Percentiles rank a stretch among this genome's conserved stretches.
These are phyloP conservation scores for Sherardia arvensis DNA, from an alignment of 257 asterid genomes.

Conservation along the genomic window DNA sequence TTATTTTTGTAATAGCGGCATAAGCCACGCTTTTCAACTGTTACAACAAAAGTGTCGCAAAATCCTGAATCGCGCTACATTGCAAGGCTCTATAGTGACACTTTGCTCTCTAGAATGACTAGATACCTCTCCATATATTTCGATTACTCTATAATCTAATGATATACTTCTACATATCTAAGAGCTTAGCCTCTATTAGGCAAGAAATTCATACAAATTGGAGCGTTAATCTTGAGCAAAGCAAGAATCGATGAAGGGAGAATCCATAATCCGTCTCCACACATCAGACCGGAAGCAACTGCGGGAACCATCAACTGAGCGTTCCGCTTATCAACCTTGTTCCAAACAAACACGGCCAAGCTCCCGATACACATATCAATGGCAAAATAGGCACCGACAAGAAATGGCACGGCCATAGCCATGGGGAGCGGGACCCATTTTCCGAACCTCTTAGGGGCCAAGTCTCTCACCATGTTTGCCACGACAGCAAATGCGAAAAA, in stretches of 20 bases:
- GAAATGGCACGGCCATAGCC: slow-evolving; percentile 34
- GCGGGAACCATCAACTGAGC: slow-evolving; percentile 26
- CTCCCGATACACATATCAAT: slow-evolving; percentile 30
- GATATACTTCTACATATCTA: neutral
- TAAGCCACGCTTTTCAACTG: neutral
- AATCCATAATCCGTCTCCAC: slow-evolving; percentile 30
- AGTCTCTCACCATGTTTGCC: slow-evolving; percentile 19
- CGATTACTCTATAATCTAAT: neutral
- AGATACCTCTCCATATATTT: neutral
- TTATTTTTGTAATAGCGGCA: neutral
- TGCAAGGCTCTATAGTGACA: neutral
- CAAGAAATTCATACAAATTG: slow-evolving; percentile 24
- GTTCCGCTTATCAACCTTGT: slow-evolving; percentile 11
- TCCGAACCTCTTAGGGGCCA: slow-evolving; percentile 14
- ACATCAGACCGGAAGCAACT: slow-evolving; percentile 28
- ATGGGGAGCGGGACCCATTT: slow-evolving; percentile 25
- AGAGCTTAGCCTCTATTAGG: slow-evolving; percentile 2
- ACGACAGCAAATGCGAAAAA: slow-evolving; percentile 21
- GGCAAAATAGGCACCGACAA: slow-evolving; percentile 26
- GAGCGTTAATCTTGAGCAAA: slow-evolving; percentile 15
- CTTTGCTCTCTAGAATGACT: neutral
- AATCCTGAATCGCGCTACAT: neutral
- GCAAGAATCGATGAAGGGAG: slow-evolving; percentile 25
- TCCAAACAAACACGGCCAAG: slow-evolving; percentile 18
- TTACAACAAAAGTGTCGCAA: neutral